Evolutionary conservation across 306 rosid genomes (phyloP).

Genomic region (barrel medic (Medicago truncatula)): DNA sequence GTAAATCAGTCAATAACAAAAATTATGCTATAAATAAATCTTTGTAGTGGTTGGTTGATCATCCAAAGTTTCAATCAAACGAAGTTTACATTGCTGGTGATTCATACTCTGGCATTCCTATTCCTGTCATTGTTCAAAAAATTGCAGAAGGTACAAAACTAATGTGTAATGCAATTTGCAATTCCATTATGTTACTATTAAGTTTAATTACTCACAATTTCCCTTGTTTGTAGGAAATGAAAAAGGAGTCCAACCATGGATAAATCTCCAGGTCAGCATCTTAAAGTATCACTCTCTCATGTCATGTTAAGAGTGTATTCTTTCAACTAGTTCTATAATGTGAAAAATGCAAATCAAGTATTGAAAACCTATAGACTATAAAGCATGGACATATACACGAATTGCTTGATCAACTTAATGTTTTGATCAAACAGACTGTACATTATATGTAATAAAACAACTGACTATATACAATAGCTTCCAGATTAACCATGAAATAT

Average conservation of each 20-base stretch:
- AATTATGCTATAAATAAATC: not conserved
- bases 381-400: not conserved
- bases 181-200: not conserved
- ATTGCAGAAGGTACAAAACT: conserved; percentile 59
- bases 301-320: not conserved
- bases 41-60: conserved; percentile 75
- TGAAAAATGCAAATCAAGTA: not conserved
- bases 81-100: conserved; percentile 69
- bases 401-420: not conserved
- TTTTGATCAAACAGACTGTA: not conserved
- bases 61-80: conserved; percentile 59
- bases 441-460: not conserved
- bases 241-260: conserved; percentile 51
- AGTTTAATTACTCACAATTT: not conserved
- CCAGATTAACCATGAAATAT: not conserved
- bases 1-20: not conserved
- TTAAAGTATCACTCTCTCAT: not conserved
- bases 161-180: not conserved
- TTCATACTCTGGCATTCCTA: conserved; percentile 71
- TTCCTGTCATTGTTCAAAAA: conserved; percentile 60
- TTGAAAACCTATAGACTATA: not conserved
- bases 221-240: conserved; percentile 55
- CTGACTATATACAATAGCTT: not conserved
- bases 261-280: conserved; percentile 64
- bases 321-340: conserved; percentile 3